Base-by-base conservation (phyloP, 2,329 filamentous ascomycete species). In the Xylaria sp. region DNA sequence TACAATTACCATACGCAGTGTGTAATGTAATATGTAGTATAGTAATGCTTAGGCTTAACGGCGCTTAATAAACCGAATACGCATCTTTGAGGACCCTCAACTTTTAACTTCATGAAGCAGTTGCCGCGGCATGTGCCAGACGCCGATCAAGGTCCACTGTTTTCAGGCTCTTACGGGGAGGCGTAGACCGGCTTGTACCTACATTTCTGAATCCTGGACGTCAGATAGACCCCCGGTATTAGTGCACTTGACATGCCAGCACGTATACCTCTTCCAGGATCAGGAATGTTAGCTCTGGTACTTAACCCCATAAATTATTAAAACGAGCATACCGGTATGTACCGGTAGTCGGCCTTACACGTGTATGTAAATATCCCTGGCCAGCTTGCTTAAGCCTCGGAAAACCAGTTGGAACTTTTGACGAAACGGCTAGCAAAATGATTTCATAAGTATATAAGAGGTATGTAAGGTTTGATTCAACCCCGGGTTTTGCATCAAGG, bases 151-250 rank as follows among this genome's bases (percentile, higher is more conserved):
- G 49, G 59, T 54, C 54, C 42, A 39, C 56, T 55, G 33, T n/a
- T n/a, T n/a, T n/a, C n/a, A 59, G 33, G 27, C 31, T 60, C 47
- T 59, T 47, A 55, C 53, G 49, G 54, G n/a, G 49, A 44, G 27
- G 49, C 27, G 50, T 31, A 42, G 54, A 59, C 42, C 44, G 22
- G 44, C 58, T 55, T 58, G 49, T 56, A 20, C 49, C 27, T 33
- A 45, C 44, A 66, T 66, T 63, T 63, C 54, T 60, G 59, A 68
- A 68, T 68, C 62, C 66, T 62, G 39, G 38, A 51, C 45, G 49
- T 27, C 27, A 50, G 31, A 36, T n/a, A 49, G 33, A 44, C 31
- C 29, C 27, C 29, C 22, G 45, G 36, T 38, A 42, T 51, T 57
- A 25, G 20, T 27, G 13, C 20, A 29, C 36, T 33, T 53, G 10